Evolutionary conservation across 2,329 filamentous ascomycete genomes (phyloP), one percentile per base, ranked within the genome.

Genomic region (Simplicillium sp.): DNA sequence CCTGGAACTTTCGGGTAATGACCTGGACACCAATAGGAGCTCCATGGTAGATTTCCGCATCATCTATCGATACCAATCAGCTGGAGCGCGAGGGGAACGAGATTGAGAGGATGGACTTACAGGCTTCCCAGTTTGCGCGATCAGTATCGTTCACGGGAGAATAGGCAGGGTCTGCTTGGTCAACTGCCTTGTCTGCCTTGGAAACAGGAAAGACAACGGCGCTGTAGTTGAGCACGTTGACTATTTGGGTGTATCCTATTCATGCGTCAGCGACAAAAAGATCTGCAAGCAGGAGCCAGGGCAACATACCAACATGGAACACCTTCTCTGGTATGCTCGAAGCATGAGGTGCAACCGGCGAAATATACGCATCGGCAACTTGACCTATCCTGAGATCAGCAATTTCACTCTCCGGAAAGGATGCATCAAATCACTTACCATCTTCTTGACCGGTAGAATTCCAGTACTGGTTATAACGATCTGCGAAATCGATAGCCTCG

Each of bases 391-490:
- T 1, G 31, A 2, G 0, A 3, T 11, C 4, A 25, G 20, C 9
- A 25, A 6, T 9, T 25, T 9, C 9, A 9, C 20, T 25, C 20
- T 6, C 20, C 20, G 9, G 13, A 2, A 25, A 25, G 9, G 20
- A 25, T 5, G 20, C 20, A 25, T 9, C 5, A 25, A 25, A 6
- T 3, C 42, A 58, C 3, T 60, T 73, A 18, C 66, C 68, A 0
- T 73, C 76, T n/a, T 62, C 36, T 4, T 62, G 55, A 0, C 57
- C 61, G 0, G 74, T 79, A 12, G 62, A 67, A 45, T 80, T 79
- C 77, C 76, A 81, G 50, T 79, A 82, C 39, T 82, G 76, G 55
- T 77, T 67, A 47, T 82, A 82, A 14, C 64, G 57, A 43, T 72
- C 73, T 49, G 79, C 73, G 38, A 68, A 73, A 18, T 71, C 62